Evolutionary conservation across 768 basidiomycete genomes (phyloP).

Genomic region (Rhodotorula sphaerocarpa): DNA sequence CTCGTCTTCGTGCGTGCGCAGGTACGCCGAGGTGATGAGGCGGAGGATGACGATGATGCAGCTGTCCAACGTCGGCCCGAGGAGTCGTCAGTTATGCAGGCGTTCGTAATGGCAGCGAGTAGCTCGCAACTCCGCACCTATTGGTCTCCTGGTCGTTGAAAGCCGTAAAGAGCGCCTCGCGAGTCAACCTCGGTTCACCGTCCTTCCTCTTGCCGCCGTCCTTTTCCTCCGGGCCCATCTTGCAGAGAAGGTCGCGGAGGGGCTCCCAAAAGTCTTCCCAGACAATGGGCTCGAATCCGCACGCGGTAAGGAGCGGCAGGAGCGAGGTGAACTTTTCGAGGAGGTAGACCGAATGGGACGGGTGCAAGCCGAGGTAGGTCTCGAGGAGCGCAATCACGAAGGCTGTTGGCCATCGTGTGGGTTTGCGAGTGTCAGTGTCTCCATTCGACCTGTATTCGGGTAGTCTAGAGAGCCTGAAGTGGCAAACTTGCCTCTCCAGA

Average conservation of each 20-base stretch:
- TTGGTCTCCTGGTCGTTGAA: conserved; percentile 52
- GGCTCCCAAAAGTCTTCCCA: conserved; percentile 59
- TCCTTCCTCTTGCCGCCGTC: conserved; percentile 12
- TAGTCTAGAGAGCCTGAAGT: no score
- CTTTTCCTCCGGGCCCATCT: conserved; percentile 44
- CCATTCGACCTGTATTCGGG: no score
- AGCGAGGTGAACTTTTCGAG: conserved; percentile 53
- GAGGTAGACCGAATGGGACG: conserved; percentile 38
- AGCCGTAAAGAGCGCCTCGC: conserved; percentile 47
- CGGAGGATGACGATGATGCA: conserved; percentile 72
- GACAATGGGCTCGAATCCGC: conserved; percentile 24
- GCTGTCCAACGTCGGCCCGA: conserved; percentile 61
- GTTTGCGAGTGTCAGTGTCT: not conserved
- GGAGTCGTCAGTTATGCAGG: not conserved
- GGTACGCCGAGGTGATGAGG: conserved; percentile 72
- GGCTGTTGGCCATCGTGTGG: conserved; percentile 38
- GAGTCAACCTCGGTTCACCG: conserved; percentile 40
- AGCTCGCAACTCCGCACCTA: not conserved
- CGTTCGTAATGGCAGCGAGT: not conserved
- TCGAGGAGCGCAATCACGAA: conserved; percentile 74
- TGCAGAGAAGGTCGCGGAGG: conserved; percentile 52
- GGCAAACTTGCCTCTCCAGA: conserved; percentile 66
- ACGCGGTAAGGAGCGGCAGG: conserved; percentile 37
- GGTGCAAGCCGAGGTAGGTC: conserved; percentile 50
- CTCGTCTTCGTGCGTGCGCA: conserved; percentile 56